Evolutionary conservation across 352 stramenopile species (phyloP).

Genomic region (Globisporangium orthogonon): DNA sequence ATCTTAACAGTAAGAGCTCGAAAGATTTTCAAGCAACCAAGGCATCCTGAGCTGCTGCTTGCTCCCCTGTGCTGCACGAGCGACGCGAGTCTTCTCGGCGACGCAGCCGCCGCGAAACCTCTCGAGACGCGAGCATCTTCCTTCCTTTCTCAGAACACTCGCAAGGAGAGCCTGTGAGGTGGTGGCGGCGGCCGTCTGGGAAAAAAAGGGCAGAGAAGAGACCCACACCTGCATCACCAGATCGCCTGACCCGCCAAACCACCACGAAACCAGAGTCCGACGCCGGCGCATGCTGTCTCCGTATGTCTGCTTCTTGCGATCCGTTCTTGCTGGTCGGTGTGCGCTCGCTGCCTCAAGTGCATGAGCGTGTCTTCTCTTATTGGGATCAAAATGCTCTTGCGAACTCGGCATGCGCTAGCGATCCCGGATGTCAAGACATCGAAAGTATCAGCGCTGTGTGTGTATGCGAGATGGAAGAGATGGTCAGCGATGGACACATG

Average conservation of each 20-base stretch:
- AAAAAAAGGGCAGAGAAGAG: constrained; percentile 4
- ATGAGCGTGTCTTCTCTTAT: no score
- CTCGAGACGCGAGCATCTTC: neutral
- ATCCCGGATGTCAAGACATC: neutral
- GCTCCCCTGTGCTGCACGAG: no score
- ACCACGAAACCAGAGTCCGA: neutral
- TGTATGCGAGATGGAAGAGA: neutral
- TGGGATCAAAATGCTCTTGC: no score
- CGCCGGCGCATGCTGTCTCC: neutral
- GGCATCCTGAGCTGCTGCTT: no score
- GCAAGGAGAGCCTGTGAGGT: constrained; percentile 1
- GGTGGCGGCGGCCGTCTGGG: neutral
- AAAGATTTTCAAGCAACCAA: neutral
- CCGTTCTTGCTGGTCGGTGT: neutral
- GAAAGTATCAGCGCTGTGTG: no score
- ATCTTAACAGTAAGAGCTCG: neutral
- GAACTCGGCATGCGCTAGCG: neutral
- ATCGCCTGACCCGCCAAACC: constrained; percentile 1
- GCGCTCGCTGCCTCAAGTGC: neutral
- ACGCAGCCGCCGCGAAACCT: no score
- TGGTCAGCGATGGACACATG: neutral
- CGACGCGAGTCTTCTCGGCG: no score
- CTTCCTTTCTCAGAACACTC: neutral
- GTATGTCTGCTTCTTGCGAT: neutral
- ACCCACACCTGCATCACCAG: neutral